Evolutionary conservation across 352 stramenopile genomes (phyloP), one percentile per base, ranked within the genome.

Genomic region (Phytopythium kandeliae): DNA sequence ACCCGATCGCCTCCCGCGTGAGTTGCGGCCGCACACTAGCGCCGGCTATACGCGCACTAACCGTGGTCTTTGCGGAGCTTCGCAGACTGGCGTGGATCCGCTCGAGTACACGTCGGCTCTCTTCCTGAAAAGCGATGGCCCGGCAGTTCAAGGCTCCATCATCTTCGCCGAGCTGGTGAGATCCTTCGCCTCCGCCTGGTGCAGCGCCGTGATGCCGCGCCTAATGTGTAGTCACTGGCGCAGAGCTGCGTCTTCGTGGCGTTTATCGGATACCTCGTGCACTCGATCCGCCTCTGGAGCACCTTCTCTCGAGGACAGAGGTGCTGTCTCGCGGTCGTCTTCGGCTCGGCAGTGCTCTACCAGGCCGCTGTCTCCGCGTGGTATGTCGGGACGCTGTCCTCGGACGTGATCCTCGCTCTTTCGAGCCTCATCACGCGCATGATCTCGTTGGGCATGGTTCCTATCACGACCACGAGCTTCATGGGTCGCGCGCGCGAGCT

Each of bases 391-490:
- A 33, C 51, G 4, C 50, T 87, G 36, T 75, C 73, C 2, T 49
- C 63, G 0, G 73, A 84, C 44, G 46, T 74, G 24, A 78, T 83
- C 55, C 43, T 87, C n/a, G 69, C 69, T 0, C 57, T 85, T 17
- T 87, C 76, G 4, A 85, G 76, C 26, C 67, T 85, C 48, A 84
- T 87, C 55, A 85, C 73, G 25, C 51, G 73, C n/a, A 78, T 78
- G 54, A 83, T 83, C 54, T 85, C 75, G 36, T 60, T 86, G 30
- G 75, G 75, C n/a, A 86, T 86, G 72, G 66, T 86, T 49, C 75
- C 72, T 11, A 79, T 86, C 59, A 85, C 75, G n/a, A 85, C 75
- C 31, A 81, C 68, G 9, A 85, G 72, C 17, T 86, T 85, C 54
- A 70, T 81, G 54, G 57, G 63, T 16, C 63, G 67, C 4, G 54